These are phyloP conservation scores for Pugionium dolabratum DNA, from an alignment of 345 rosid species.

Conservation along the genomic window DNA sequence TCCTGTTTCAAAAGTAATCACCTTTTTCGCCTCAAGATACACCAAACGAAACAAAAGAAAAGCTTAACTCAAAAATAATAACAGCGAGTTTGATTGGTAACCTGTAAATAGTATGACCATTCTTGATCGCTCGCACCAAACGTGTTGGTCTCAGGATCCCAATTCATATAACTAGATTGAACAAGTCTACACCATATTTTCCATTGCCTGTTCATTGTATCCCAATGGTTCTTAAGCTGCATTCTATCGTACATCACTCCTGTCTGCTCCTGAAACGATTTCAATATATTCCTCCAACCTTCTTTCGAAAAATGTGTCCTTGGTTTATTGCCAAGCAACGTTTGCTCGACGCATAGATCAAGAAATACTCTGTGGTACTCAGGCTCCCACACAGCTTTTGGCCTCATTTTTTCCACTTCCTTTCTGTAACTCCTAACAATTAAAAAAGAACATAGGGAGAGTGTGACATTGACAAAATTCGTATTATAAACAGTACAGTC, in stretches of 20 bases:
- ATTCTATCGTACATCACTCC: constrained; percentile 45
- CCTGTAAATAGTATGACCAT: constrained; percentile 47
- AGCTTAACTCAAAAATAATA: neutral
- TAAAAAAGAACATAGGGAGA: constrained; percentile 3
- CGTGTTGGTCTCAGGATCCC: constrained; percentile 47
- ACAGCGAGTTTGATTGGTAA: constrained; percentile 11
- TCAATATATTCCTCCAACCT: constrained; percentile 45
- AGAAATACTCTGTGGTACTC: constrained; percentile 48
- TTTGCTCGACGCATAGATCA: constrained; percentile 47
- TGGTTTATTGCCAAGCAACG: constrained; percentile 39
- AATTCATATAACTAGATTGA: constrained; percentile 42
- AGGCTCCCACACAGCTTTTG: constrained; percentile 52
- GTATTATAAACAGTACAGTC: neutral
- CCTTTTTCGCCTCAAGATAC: constrained; percentile 1
- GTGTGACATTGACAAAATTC: neutral
- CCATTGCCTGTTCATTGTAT: constrained; percentile 54
- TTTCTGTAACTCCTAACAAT: constrained; percentile 25
- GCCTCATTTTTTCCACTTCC: constrained; percentile 34
- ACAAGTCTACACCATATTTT: constrained; percentile 50
- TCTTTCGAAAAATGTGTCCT: constrained; percentile 44
- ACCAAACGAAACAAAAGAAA: neutral
- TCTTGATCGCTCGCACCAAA: constrained; percentile 53
- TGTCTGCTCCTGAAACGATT: constrained; percentile 44
- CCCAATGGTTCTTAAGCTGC: constrained; percentile 62
- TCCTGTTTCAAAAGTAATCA: constrained; percentile 36